phyloP scores from a whole-genome alignment of 2,329 filamentous ascomycete genomes.

The Fusarium sp. region DNA sequence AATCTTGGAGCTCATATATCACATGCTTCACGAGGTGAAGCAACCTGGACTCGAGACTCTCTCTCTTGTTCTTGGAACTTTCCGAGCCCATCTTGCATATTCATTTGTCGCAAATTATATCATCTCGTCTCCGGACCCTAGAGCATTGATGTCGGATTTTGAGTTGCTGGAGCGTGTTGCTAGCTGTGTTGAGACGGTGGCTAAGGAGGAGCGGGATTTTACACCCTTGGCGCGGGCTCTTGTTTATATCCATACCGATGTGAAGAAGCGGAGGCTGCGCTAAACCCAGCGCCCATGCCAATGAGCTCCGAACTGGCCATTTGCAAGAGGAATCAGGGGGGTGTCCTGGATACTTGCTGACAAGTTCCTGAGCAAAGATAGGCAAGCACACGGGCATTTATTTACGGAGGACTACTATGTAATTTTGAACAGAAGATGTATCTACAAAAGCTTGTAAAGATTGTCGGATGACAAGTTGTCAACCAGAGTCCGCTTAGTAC shows the following conservation, averaged over 20 bases:
- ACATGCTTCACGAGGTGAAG: background rate
- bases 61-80: background rate
- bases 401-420: conserved; percentile 13
- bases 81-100: background rate
- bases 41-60: background rate
- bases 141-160: background rate
- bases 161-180: background rate
- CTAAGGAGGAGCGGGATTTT: background rate
- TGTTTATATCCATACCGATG: background rate
- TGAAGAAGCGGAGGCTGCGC: background rate
- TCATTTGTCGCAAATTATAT: background rate
- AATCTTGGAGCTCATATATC: background rate
- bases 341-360: background rate
- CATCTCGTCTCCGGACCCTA: background rate
- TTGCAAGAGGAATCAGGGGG: background rate
- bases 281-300: background rate
- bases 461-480: background rate
- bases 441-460: background rate
- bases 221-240: background rate
- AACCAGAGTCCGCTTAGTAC: background rate
- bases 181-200: background rate
- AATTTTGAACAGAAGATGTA: conserved; percentile 20
- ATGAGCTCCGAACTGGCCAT: background rate
- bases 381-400: background rate
- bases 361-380: background rate